A percentile compares a stretch with the other conserved stretches of the same genome.
phyloP scores from a whole-genome alignment of 2,329 filamentous ascomycete species.

The Fusarium gaditjirri region DNA sequence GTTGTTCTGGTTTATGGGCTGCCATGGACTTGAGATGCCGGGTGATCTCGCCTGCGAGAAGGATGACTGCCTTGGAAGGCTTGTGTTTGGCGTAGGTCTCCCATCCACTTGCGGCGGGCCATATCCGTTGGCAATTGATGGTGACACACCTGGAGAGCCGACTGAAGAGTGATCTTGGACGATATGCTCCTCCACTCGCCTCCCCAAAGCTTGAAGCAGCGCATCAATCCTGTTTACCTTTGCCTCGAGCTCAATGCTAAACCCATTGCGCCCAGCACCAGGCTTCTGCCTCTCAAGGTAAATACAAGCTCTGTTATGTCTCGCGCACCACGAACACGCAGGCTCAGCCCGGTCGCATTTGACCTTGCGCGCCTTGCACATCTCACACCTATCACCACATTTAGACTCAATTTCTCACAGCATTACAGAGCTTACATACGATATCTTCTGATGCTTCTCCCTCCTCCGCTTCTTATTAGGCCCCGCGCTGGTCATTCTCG shows the following conservation, averaged over 20 bases:
- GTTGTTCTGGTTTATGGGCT: conserved; percentile 42
- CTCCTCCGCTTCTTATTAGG: conserved; percentile 53
- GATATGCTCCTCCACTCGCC: conserved; percentile 57
- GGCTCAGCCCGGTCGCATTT: conserved; percentile 65
- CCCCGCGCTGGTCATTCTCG: conserved; percentile 24
- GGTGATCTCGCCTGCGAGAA: conserved; percentile 52
- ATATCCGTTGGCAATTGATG: conserved; percentile 51
- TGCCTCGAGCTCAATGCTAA: conserved; percentile 68
- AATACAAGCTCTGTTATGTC: conserved; percentile 73
- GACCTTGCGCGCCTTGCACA: conserved; percentile 58
- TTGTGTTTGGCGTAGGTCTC: conserved; percentile 38
- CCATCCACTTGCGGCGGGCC: conserved; percentile 47
- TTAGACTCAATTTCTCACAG: neutral
- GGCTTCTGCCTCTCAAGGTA: conserved; percentile 79
- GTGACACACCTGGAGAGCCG: conserved; percentile 34
- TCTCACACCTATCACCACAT: conserved; percentile 50
- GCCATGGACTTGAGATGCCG: conserved; percentile 52
- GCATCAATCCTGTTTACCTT: conserved; percentile 65
- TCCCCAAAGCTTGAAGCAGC: conserved; percentile 54
- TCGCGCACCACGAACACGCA: conserved; percentile 76
- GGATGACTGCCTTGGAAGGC: conserved; percentile 30
- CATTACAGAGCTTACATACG: conserved; percentile 46
- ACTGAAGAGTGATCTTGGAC: conserved; percentile 46
- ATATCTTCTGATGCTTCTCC: conserved; percentile 56
- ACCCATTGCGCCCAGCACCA: conserved; percentile 69